Evolutionary conservation across 202 grass and related monocot species (phyloP), one percentile per base, ranked within the genome.

Genomic region (Tripidium arundinaceum): DNA sequence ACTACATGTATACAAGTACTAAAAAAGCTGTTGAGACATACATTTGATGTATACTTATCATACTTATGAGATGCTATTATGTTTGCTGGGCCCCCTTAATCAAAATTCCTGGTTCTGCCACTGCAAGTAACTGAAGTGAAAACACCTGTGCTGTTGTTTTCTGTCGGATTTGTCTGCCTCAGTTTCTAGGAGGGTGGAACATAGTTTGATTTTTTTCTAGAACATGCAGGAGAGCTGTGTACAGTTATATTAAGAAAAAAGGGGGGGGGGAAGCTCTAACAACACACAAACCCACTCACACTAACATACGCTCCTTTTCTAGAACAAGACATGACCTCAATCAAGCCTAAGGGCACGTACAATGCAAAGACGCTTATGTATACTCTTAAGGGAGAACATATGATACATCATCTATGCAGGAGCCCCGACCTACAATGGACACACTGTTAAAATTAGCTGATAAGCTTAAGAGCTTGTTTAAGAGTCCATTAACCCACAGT

Each of bases 61-160:
- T n/a, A n/a, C n/a, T n/a, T n/a, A n/a, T n/a, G n/a, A n/a, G n/a
- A n/a, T n/a, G n/a, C n/a, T n/a, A n/a, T n/a, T n/a, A n/a, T n/a
- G n/a, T n/a, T n/a, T n/a, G n/a, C n/a, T n/a, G n/a, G n/a, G n/a
- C n/a, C n/a, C n/a, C n/a, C n/a, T n/a, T n/a, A n/a, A n/a, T n/a
- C n/a, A n/a, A n/a, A n/a, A n/a, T n/a, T n/a, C n/a, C n/a, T n/a
- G n/a, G n/a, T n/a, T n/a, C n/a, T n/a, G n/a, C n/a, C n/a, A n/a
- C n/a, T 33, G 31, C 4, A 78, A 38, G 39, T 36, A 69, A 61
- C 69, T 68, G 60, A 33, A 70, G 63, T 64, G 63, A 43, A 73
- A 36, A 45, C 36, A 43, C 36, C 36, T 16, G 11, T 47, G 28
- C 14, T 83, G n/a, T 14, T 64, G 18, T 43, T 47, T 50, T 43